Evolutionary conservation across 2,329 filamentous ascomycete species (phyloP).

Genomic region (Zarea fungicola): DNA sequence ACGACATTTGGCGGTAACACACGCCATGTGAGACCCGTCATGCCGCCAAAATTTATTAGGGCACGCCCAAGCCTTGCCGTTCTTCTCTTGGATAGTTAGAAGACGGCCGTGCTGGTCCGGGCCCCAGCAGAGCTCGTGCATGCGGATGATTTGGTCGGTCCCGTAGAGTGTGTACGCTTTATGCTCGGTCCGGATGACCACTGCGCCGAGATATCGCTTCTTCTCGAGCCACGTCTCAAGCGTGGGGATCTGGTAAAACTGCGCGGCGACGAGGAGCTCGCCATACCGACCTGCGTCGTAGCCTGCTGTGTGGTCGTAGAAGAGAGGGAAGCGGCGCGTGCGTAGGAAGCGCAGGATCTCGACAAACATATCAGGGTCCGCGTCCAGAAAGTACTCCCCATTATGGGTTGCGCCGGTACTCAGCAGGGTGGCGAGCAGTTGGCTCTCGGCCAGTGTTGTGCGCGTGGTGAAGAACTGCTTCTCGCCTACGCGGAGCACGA

Average conservation of each 20-base stretch:
- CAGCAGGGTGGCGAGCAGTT: constrained; percentile 16
- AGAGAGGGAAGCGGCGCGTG: constrained; percentile 28
- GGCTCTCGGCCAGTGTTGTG: constrained; percentile 15
- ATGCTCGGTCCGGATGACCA: constrained; percentile 11
- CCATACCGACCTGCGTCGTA: constrained; percentile 32
- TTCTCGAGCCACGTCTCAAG: constrained; percentile 23
- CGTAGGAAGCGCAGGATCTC: constrained; percentile 32
- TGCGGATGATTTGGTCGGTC: constrained; percentile 1
- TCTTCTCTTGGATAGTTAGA: constrained; percentile 5
- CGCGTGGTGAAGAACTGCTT: constrained; percentile 17
- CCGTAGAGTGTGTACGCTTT: constrained; percentile 4
- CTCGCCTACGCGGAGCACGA: constrained; percentile 14
- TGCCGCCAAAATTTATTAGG: constrained; percentile 12
- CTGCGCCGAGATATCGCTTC: constrained; percentile 15
- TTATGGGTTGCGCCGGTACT: constrained; percentile 15
- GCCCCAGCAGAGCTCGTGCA: constrained; percentile 11
- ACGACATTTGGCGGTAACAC: constrained; percentile 2
- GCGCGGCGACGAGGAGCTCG: constrained; percentile 27
- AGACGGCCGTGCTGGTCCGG: constrained; percentile 2
- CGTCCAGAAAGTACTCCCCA: constrained; percentile 32
- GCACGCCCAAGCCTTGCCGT: not conserved
- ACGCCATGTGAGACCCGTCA: constrained; percentile 4
- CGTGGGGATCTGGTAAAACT: constrained; percentile 25
- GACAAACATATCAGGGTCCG: constrained; percentile 30
- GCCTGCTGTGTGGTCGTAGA: constrained; percentile 24